A percentile compares a stretch with the other conserved stretches of the same genome.
Evolutionary conservation across 2,329 filamentous ascomycete genomes (phyloP).

Genomic region (Hymenoscyphus scutula): DNA sequence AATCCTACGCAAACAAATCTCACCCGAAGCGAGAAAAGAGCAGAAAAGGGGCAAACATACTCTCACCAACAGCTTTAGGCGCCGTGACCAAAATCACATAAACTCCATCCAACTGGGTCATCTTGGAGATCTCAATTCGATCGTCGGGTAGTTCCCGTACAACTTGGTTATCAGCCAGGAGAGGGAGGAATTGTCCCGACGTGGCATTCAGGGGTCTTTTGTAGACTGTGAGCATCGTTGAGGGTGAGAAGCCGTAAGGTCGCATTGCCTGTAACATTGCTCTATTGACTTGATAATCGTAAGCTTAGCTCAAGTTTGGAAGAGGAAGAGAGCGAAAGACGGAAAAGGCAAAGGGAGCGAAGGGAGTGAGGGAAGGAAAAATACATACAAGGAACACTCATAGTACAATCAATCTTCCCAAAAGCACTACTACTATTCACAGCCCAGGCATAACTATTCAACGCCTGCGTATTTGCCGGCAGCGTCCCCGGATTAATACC

Average conservation of each 20-base stretch:
- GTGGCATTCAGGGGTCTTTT: slow-evolving; percentile 15
- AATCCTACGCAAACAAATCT: too few relatives aligned
- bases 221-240: slow-evolving; percentile 15
- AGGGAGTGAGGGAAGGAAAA: background rate
- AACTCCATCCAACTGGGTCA: slow-evolving; percentile 15
- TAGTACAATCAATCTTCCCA: slow-evolving; percentile 8
- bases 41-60: slow-evolving; percentile 14
- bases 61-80: slow-evolving; percentile 10
- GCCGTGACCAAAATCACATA: slow-evolving; percentile 14
- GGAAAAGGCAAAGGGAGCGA: too few relatives aligned
- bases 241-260: slow-evolving; percentile 11
- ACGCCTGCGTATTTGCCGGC: slow-evolving; percentile 8
- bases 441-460: slow-evolving; percentile 19
- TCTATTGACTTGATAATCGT: slow-evolving; percentile 12
- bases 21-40: background rate
- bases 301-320: background rate
- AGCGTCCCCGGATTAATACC: slow-evolving; percentile 17
- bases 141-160: slow-evolving; percentile 14
- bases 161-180: slow-evolving; percentile 8
- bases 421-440: slow-evolving; percentile 13
- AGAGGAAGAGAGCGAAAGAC: background rate
- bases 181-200: slow-evolving; percentile 11
- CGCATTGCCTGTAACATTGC: slow-evolving; percentile 6
- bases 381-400: slow-evolving; percentile 16
- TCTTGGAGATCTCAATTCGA: slow-evolving; percentile 6